Evolutionary conservation across 176 grass and related monocot species (phyloP).

Genomic region (Triticum dicoccoides): DNA sequence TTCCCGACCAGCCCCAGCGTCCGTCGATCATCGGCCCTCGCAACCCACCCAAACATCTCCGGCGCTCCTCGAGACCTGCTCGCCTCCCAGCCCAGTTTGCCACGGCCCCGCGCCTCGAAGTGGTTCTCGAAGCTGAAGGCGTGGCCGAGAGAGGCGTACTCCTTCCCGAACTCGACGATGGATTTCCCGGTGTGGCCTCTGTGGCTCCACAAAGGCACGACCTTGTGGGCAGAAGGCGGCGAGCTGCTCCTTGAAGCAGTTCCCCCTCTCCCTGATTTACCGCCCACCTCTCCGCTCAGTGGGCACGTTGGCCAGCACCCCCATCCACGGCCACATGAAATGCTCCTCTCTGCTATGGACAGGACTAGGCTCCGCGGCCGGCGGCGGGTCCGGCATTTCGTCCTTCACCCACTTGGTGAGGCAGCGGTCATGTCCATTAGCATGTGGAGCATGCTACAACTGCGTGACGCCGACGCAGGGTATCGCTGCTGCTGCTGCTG

Average conservation of each 20-base stretch:
- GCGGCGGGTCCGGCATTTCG: not conserved
- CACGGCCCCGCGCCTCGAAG: slow-evolving; percentile 29
- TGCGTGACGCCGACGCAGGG: too few species aligned
- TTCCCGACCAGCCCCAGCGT: slow-evolving; percentile 26
- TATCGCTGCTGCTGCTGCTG: not conserved
- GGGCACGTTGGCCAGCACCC: slow-evolving; percentile 37
- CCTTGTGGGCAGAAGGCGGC: slow-evolving; percentile 6
- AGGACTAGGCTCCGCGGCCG: not conserved
- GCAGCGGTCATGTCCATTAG: not conserved
- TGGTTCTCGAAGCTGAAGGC: slow-evolving; percentile 34
- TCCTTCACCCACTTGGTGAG: not conserved
- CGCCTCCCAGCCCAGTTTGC: slow-evolving; percentile 33
- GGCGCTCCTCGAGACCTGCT: not conserved
- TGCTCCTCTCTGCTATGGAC: not conserved
- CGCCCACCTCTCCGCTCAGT: slow-evolving; percentile 39
- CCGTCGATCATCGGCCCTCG: slow-evolving; percentile 37
- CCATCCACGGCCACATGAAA: slow-evolving; percentile 27
- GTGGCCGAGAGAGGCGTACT: slow-evolving; percentile 31
- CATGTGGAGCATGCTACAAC: not conserved
- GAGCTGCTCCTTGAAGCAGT: slow-evolving; percentile 3
- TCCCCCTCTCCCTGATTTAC: slow-evolving; percentile 19
- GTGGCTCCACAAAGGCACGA: slow-evolving; percentile 42
- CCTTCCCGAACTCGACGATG: slow-evolving; percentile 45
- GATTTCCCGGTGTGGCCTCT: slow-evolving; percentile 44
- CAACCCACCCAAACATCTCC: slow-evolving; percentile 46